These are phyloP conservation scores for Lecanosticta acicola DNA, from an alignment of 2,329 filamentous ascomycete species.

Conservation along the genomic window DNA sequence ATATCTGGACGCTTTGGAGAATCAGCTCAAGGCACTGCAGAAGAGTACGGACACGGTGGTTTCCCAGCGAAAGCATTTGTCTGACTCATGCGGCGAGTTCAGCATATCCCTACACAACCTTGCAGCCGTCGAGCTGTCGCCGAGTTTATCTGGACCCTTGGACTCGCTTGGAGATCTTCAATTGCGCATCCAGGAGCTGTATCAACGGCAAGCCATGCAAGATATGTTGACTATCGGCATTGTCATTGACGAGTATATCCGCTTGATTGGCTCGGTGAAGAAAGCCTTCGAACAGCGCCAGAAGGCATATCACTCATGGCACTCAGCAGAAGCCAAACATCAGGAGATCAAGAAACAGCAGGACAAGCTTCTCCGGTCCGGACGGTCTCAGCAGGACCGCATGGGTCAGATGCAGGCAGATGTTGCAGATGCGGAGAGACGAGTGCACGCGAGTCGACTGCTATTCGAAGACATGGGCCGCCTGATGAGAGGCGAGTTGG, in stretches of 20 bases:
- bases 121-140: conserved; percentile 86
- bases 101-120: conserved; percentile 87
- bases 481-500: conserved; percentile 83
- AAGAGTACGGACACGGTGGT: conserved; percentile 95
- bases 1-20: conserved; percentile 90
- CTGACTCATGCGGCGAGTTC: conserved; percentile 90
- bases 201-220: conserved; percentile 94
- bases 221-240: conserved; percentile 94
- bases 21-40: conserved; percentile 74
- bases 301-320: conserved; percentile 94
- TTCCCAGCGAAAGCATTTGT: conserved; percentile 82
- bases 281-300: conserved; percentile 87
- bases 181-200: conserved; percentile 87
- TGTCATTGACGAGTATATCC: conserved; percentile 97
- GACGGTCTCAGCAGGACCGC: conserved; percentile 91
- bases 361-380: conserved; percentile 91
- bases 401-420: conserved; percentile 88
- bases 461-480: conserved; percentile 97
- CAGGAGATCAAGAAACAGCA: conserved; percentile 83
- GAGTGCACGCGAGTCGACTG: conserved; percentile 81
- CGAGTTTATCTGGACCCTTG: conserved; percentile 77
- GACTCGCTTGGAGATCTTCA: conserved; percentile 91
- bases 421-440: conserved; percentile 89
- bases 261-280: conserved; percentile 91
- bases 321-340: conserved; percentile 80